Conservation (phyloP, 2,329 filamentous ascomycete species). For the Allantophomopsis cytisporea region DNA sequence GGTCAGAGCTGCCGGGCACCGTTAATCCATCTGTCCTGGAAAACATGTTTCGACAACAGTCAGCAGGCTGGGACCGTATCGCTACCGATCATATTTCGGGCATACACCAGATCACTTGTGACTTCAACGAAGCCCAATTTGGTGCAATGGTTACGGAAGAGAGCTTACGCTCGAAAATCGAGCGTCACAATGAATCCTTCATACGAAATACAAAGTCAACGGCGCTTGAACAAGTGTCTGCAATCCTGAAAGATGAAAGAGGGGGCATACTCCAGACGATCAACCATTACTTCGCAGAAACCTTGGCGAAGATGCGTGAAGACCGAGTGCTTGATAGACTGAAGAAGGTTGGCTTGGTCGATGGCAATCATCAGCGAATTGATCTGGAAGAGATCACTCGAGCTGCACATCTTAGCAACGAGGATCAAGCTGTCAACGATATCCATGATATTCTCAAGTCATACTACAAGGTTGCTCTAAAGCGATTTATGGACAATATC, state of each 20-base stretch:
- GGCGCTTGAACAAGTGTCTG: slow-evolving; percentile 1
- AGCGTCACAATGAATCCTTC: not conserved
- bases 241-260: not conserved
- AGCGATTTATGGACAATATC: slow-evolving; percentile 42
- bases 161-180: not conserved
- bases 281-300: slow-evolving; percentile 2
- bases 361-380: not conserved
- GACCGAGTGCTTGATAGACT: not conserved
- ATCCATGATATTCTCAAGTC: slow-evolving; percentile 45
- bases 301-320: not conserved
- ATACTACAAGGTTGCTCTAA: slow-evolving; percentile 48
- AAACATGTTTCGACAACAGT: slow-evolving; percentile 1
- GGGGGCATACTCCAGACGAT: slow-evolving; percentile 1
- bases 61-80: not conserved
- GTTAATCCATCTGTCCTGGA: not conserved
- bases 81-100: not conserved
- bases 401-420: slow-evolving; percentile 12
- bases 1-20: not conserved
- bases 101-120: not conserved
- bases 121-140: slow-evolving; percentile 1
- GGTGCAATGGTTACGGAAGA: not conserved
- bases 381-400: not conserved
- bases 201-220: not conserved
- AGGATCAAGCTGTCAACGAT: slow-evolving; percentile 27
- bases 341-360: not conserved